A percentile compares a stretch with the other conserved stretches of the same genome.
Evolutionary conservation across 202 grass and related monocot species (phyloP).

Genomic region (Panicum hallii): DNA sequence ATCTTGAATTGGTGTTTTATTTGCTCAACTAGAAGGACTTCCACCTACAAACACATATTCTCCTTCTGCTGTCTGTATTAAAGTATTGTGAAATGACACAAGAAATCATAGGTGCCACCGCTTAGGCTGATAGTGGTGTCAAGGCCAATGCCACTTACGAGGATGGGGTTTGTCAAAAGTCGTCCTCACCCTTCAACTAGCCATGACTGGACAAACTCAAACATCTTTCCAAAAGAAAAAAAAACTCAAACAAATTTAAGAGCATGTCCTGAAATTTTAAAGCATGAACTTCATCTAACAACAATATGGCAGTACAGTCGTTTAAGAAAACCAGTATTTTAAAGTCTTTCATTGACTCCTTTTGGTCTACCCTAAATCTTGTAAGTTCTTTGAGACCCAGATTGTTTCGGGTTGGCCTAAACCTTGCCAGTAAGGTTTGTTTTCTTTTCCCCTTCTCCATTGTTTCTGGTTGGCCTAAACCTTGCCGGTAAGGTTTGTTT

Average conservation of each 20-base stretch:
- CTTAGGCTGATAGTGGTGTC: not conserved
- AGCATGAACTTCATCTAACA: slow-evolving; percentile 1
- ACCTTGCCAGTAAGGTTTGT: not conserved
- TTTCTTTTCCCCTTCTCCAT: not conserved
- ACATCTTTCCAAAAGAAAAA: too few relatives aligned
- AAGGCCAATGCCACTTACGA: not conserved
- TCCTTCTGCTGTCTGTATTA: not conserved
- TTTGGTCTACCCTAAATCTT: not conserved
- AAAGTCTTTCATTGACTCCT: not conserved
- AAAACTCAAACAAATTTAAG: not conserved
- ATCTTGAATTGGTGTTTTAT: not conserved
- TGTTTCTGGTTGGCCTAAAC: slow-evolving; percentile 8
- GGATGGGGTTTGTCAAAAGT: not conserved
- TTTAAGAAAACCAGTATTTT: not conserved
- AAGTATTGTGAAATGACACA: not conserved
- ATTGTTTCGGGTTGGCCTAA: not conserved
- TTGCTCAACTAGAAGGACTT: not conserved
- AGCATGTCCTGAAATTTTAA: slow-evolving; percentile 16
- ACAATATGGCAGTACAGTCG: not conserved
- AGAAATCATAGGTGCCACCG: not conserved
- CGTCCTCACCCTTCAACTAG: not conserved
- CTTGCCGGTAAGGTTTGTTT: slow-evolving; percentile 8
- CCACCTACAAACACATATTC: not conserved
- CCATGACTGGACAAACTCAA: not conserved
- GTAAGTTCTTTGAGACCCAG: not conserved